Evolutionary conservation across 1,284 basidiomycete species (phyloP).

Genomic region (Bondarzewia mesenterica): DNA sequence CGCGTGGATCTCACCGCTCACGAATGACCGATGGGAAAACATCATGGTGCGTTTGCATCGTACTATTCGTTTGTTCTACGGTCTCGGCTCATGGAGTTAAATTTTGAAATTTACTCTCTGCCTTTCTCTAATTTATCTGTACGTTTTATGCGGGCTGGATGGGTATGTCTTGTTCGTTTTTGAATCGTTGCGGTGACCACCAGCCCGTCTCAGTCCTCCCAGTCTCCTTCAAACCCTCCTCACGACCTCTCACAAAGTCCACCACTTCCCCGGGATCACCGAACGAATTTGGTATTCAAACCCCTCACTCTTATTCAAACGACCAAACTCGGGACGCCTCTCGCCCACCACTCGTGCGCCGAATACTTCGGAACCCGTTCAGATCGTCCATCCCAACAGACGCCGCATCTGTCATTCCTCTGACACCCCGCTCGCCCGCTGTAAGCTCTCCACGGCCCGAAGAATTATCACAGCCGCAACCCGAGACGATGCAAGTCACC

Average conservation of each 20-base stretch:
- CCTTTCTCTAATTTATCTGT: background rate
- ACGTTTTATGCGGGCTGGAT: background rate
- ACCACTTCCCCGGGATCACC: background rate
- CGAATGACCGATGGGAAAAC: slow-evolving; percentile 34
- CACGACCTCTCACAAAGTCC: background rate
- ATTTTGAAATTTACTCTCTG: background rate
- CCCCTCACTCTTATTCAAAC: background rate
- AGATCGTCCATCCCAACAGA: slow-evolving; percentile 1
- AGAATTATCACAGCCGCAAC: background rate
- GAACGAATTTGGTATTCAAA: background rate
- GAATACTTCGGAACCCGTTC: slow-evolving; percentile 7
- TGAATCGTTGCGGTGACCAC: background rate
- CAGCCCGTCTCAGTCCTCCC: slow-evolving; percentile 8
- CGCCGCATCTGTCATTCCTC: background rate
- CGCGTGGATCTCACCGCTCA: slow-evolving; percentile 30
- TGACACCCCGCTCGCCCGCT: background rate
- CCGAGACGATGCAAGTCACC: slow-evolving; percentile 35
- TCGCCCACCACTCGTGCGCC: slow-evolving; percentile 1
- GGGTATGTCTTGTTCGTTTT: background rate
- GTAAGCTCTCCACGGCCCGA: background rate
- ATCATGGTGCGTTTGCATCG: slow-evolving; percentile 34
- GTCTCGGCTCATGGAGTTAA: background rate
- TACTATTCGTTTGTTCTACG: background rate
- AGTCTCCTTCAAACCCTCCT: background rate
- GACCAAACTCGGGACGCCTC: background rate